A percentile compares a stretch with the other conserved stretches of the same genome.
Evolutionary conservation across 2,329 filamentous ascomycete species (phyloP).

Genomic region (Claviceps paspali): DNA sequence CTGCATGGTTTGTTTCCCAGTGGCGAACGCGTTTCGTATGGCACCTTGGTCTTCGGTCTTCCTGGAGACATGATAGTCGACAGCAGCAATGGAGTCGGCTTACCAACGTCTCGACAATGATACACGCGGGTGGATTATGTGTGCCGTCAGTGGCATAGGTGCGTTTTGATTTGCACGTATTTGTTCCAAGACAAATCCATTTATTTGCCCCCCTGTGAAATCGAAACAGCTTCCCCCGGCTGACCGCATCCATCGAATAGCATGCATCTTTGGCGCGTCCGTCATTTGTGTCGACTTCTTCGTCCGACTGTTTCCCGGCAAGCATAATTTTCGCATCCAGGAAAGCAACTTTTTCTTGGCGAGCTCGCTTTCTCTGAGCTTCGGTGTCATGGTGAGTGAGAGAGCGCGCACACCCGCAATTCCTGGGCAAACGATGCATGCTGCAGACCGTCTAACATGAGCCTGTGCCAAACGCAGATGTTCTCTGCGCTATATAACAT

Average conservation of each 20-base stretch:
- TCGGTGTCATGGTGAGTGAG: conserved; percentile 79
- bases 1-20: neutral
- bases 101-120: conserved; percentile 50
- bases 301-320: conserved; percentile 55
- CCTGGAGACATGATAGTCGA: neutral
- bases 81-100: conserved; percentile 22
- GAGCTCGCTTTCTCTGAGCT: conserved; percentile 77
- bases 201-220: too few relatives aligned
- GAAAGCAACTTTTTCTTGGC: conserved; percentile 82
- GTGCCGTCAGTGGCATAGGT: conserved; percentile 63
- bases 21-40: neutral
- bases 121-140: conserved; percentile 87
- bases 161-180: conserved; percentile 14
- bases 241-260: conserved; percentile 18
- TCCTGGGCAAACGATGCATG: neutral
- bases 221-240: neutral
- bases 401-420: neutral
- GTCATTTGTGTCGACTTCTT: conserved; percentile 80
- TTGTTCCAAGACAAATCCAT: too few relatives aligned
- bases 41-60: neutral
- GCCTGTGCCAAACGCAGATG: conserved; percentile 37
- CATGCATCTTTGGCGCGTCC: conserved; percentile 58
- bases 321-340: conserved; percentile 69
- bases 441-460: neutral
- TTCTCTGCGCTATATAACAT: conserved; percentile 89